Base-by-base conservation (phyloP, 1,284 basidiomycete species). In the Sanghuangporus baumii region DNA sequence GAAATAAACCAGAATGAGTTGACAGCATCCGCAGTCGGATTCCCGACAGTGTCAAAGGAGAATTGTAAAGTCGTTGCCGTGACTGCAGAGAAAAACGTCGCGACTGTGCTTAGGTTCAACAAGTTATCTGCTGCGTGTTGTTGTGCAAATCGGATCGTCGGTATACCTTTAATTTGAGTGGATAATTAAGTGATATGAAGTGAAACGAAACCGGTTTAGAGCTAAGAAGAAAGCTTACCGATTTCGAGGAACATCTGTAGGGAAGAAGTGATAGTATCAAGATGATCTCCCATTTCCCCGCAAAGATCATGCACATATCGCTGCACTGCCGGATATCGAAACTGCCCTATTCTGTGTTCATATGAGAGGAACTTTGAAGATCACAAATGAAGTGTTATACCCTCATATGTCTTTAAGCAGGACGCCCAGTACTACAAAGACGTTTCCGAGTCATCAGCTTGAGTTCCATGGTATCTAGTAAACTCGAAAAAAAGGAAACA, bases 31-130 rank as follows among this genome's bases (percentile, higher is more conserved):
- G 78, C 71, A 9, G 82, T 67, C 12, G 70, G 64, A 3, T 55
- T 71, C 1, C 69, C 69, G 18, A 67, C 72, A 46, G 68, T 66
- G 18, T 76, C 73, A 67, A 78, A 87, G 1, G 87, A 87, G 68
- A 85, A 88, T 68, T 89, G 87, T 66, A 89, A 72, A 0, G 85
- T 87, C 4, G 85, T 86, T 26, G 86, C 88, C 1, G 87, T 89
- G 64, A 90, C 88, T 20, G 86, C 87, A 34, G 85, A 87, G 74
- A 91, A 89, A 74, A 91, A 89, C 57, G 88, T 91, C 40, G 88
- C 87, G 9, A 89, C 85, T 34, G 63, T 64, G 23, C 50, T 61
- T 56, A 73, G 61, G 41, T 88, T 89, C 40, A 88, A 79, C 4
- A 90, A 75, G 66, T 88, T 89, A 65, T 76, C 78, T 8, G 87